Base-by-base conservation (phyloP, 257 asterid genomes). In the Parsonsia alboflavescens region DNA sequence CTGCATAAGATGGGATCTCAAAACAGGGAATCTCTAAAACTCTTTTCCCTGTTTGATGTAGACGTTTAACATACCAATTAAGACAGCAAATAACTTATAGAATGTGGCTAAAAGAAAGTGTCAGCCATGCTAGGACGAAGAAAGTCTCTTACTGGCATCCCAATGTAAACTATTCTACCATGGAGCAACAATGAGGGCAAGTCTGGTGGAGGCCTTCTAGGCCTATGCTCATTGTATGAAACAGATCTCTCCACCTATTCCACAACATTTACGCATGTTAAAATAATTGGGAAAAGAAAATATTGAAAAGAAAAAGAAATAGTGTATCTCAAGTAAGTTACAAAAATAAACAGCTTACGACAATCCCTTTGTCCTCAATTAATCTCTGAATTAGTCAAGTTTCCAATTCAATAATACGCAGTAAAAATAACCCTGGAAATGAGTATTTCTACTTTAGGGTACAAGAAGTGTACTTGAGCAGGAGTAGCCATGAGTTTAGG, bases 401-500 rank as follows among this genome's bases (percentile, higher is more conserved):
- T 33, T 3, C 39, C 3, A 56, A 39, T 5, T 46, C 22, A 36
- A 45, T 45, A 7, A 12, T 21, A 24, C 2, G 5, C 1, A 76
- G 41, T 45, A 69, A 58, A 33, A 45, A 10, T 22, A 68, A 33
- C 39, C 39, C 57, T 68, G 13, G 36, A 39, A 56, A 30, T 54
- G 48, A 46, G 12, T 17, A 3, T 44, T 28, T 26, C 58, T 21
- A 26, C 10, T 5, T 42, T 10, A 63, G 33, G n/a, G 39, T 22
- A 28, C 62, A 46, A 44, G 50, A 5, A 21, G 21, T 7, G 39
- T 77, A 89, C 98, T 76, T 85, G 87, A 24, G 94, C 96, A 74
- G 96, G 96, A 17, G 96, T 77, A 30, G 97, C 96, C 98, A 90
- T 93, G 83, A 90, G 97, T 46, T 50, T 77, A 33, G 98, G 97